These are phyloP conservation scores for Krasilnikovozyma curviuscula DNA, from an alignment of 768 basidiomycete genomes.

Conservation along the genomic window DNA sequence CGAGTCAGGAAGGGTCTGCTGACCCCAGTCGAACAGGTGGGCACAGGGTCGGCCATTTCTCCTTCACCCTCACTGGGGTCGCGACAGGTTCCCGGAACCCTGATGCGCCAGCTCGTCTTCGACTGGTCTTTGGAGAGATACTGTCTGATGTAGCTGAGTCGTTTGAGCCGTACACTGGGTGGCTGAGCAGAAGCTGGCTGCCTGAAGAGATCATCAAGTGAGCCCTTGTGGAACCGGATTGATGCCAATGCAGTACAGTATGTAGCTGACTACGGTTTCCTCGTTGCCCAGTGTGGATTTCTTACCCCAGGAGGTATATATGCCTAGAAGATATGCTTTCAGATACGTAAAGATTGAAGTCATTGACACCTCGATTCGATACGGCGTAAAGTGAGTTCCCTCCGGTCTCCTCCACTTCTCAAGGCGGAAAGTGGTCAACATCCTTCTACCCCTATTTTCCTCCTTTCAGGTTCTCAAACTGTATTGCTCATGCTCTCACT, in stretches of 20 bases:
- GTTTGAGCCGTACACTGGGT: constrained; percentile 19
- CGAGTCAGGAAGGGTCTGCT: too few species aligned
- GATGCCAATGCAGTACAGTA: too few species aligned
- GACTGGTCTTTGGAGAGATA: constrained; percentile 16
- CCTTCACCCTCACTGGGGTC: constrained; percentile 2
- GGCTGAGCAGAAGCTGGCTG: constrained; percentile 16
- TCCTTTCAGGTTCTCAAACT: constrained; percentile 12
- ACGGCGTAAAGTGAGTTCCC: constrained; percentile 3
- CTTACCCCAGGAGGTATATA: constrained; percentile 13
- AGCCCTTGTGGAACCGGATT: too few species aligned
- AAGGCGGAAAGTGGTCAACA: neutral
- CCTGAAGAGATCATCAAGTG: constrained; percentile 19
- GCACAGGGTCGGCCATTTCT: neutral
- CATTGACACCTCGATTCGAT: constrained; percentile 13
- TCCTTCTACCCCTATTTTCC: neutral
- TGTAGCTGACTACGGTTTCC: too few species aligned
- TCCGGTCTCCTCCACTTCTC: neutral
- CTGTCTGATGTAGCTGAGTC: constrained; percentile 18
- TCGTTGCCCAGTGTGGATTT: constrained; percentile 15
- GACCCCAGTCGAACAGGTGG: too few species aligned
- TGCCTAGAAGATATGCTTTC: constrained; percentile 17
- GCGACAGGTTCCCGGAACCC: neutral
- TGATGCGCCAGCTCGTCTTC: constrained; percentile 1
- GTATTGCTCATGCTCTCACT: constrained; percentile 11
- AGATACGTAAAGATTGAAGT: constrained; percentile 19